These are phyloP conservation scores for Salix udensis DNA, from an alignment of 345 rosid species.

Conservation along the genomic window DNA sequence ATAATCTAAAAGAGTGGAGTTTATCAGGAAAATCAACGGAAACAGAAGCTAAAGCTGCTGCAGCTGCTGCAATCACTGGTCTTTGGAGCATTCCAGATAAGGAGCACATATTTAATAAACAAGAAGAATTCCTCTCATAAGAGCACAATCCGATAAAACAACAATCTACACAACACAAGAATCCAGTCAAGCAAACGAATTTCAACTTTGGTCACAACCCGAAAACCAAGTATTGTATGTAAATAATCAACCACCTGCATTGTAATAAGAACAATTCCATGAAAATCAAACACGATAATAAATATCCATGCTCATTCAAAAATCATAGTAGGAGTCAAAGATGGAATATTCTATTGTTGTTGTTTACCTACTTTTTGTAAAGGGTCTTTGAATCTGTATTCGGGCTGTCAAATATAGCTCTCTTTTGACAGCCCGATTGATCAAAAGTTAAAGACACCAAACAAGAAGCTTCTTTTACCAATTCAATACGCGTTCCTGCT, in stretches of 20 bases:
- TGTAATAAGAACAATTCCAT: neutral
- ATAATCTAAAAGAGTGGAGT: conserved; percentile 39
- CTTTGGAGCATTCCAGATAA: conserved; percentile 74
- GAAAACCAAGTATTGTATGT: neutral
- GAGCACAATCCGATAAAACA: neutral
- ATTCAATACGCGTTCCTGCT: conserved; percentile 10
- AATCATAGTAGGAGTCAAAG: neutral
- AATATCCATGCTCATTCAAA: neutral
- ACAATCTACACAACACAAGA: neutral
- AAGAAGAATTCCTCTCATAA: conserved; percentile 30
- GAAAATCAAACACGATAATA: neutral
- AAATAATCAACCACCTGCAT: conserved; percentile 5
- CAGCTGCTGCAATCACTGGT: conserved; percentile 81
- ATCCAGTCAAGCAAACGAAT: neutral
- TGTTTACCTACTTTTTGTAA: neutral
- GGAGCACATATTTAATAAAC: conserved; percentile 55
- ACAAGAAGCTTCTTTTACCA: conserved; percentile 1
- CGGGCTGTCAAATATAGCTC: conserved; percentile 22
- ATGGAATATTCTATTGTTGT: conserved; percentile 1
- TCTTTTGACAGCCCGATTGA: conserved; percentile 22
- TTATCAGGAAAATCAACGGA: conserved; percentile 63
- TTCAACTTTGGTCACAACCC: neutral
- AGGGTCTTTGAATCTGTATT: conserved; percentile 4
- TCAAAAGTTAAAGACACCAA: neutral
- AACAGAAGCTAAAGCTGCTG: conserved; percentile 69